Conservation (phyloP, 768 basidiomycete genomes). For the Mycena sanguinolenta region DNA sequence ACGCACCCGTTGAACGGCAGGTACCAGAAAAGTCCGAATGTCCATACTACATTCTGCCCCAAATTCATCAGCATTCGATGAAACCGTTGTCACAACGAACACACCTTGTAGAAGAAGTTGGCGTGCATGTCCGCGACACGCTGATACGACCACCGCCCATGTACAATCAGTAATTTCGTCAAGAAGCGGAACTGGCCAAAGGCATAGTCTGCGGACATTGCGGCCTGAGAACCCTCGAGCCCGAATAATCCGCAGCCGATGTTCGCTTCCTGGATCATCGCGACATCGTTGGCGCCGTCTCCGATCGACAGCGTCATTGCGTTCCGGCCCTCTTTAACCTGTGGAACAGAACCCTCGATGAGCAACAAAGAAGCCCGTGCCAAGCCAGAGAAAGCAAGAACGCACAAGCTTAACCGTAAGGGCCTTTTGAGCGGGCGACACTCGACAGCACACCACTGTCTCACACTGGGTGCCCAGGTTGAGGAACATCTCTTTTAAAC, state of each 20-base stretch:
- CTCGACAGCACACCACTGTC: conserved; percentile 97
- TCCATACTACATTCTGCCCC: conserved; percentile 89
- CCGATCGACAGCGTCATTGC: conserved; percentile 98
- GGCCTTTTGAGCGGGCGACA: conserved; percentile 97
- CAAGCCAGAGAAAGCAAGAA: conserved; percentile 24
- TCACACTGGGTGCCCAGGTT: conserved; percentile 89
- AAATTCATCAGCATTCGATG: conserved; percentile 26
- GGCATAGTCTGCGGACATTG: conserved; percentile 99
- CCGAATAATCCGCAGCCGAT: conserved; percentile 97
- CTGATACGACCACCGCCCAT: conserved; percentile 98
- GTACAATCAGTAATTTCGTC: conserved; percentile 91
- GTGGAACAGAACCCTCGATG: conserved; percentile 17
- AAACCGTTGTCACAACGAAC: conserved; percentile 30
- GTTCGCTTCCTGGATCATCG: conserved; percentile 99
- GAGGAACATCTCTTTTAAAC: conserved; percentile 80
- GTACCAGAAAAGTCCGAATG: conserved; percentile 94
- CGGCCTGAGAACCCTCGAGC: conserved; percentile 97
- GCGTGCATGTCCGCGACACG: conserved; percentile 96
- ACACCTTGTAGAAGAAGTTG: conserved; percentile 98
- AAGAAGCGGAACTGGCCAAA: conserved; percentile 96
- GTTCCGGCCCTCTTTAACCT: conserved; percentile 94
- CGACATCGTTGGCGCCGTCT: conserved; percentile 98
- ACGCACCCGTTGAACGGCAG: conserved; percentile 87
- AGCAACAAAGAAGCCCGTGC: conserved; percentile 8
- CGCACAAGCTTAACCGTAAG: conserved; percentile 88